Evolutionary conservation across 2,329 filamentous ascomycete species (phyloP).

Genomic region (Cryphonectria radicalis): DNA sequence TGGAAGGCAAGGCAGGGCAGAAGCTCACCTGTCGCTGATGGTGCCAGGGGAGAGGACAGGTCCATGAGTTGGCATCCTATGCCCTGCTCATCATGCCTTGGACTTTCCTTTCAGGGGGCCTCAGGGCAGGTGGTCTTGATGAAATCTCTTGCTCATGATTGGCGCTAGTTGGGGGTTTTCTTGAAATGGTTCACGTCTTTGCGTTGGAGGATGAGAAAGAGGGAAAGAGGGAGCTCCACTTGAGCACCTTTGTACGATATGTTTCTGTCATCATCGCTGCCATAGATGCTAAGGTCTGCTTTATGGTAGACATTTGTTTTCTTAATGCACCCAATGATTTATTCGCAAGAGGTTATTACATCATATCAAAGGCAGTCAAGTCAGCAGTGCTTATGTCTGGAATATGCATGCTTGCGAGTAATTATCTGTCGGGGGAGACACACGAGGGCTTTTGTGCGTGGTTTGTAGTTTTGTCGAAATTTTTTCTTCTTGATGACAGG

Average conservation of each 20-base stretch:
- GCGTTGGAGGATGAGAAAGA: background rate
- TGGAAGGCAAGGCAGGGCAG: conserved; percentile 11
- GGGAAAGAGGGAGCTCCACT: conserved; percentile 2
- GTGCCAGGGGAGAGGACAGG: background rate
- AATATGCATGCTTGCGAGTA: background rate
- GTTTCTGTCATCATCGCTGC: background rate
- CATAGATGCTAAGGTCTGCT: conserved; percentile 16
- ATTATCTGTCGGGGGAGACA: background rate
- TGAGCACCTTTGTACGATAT: conserved; percentile 18
- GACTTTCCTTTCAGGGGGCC: background rate
- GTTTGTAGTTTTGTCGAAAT: background rate
- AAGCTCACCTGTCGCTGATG: conserved; percentile 13
- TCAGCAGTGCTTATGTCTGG: background rate
- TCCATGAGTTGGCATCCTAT: background rate
- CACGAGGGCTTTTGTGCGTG: background rate
- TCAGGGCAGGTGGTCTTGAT: background rate
- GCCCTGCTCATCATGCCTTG: background rate
- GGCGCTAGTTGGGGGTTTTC: conserved; percentile 16
- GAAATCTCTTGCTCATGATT: conserved; percentile 4
- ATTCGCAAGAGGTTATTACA: background rate
- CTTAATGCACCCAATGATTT: conserved; percentile 17
- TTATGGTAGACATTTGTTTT: background rate
- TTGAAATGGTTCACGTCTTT: conserved; percentile 9
- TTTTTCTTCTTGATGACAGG: background rate
- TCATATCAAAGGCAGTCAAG: background rate